Base-by-base conservation (phyloP, 129 eudicot species). In the Smallanthus sonchifolius region DNA sequence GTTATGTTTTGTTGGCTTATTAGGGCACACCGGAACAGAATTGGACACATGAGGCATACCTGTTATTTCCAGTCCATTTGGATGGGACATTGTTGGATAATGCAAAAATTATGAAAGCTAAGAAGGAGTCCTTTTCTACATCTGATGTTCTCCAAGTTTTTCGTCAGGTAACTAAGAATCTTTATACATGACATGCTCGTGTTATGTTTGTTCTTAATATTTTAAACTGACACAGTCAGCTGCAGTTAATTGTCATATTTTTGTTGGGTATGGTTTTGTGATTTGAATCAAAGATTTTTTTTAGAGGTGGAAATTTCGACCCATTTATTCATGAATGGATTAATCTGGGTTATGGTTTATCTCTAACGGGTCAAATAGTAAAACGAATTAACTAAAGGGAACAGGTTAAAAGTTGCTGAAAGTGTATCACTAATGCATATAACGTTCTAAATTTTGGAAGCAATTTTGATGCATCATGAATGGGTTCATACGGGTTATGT, bases 21-120 rank as follows among this genome's bases (percentile, higher is more conserved):
- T 70, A 93, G 98, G 79, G 85, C 68, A 47, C 95, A 69, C 95
- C 83, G 61, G 92, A 90, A 67, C 95, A 86, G 73, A 84, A 78
- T 19, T 83, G 92, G 96, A 93, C 84, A 36, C 92, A 93, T 71
- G 98, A 93, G 81, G 98, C 98, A 48, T 93, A 90, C 83, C 70
- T 93, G 80, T 71, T 93, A 45, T 93, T 93, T 84, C 98, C 98
- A 0, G 95, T 90, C 52, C 98, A 93, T 79, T 55, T 93, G 91
- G 98, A 90, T 45, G 98, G 96, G 67, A 93, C 98, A 47, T 75
- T 93, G 71, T 79, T 86, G 83, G 98, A 93, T 83, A 82, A 84
- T 70, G 70, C 92, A 67, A 79, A 79, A 61, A 74, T 80, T 9
- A 90, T 87, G 96, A 83, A 84, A 74, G 87, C 87, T 73, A 90